Evolutionary conservation across 305 asterid genomes (phyloP).

Genomic region (Fraxinus greggii): DNA sequence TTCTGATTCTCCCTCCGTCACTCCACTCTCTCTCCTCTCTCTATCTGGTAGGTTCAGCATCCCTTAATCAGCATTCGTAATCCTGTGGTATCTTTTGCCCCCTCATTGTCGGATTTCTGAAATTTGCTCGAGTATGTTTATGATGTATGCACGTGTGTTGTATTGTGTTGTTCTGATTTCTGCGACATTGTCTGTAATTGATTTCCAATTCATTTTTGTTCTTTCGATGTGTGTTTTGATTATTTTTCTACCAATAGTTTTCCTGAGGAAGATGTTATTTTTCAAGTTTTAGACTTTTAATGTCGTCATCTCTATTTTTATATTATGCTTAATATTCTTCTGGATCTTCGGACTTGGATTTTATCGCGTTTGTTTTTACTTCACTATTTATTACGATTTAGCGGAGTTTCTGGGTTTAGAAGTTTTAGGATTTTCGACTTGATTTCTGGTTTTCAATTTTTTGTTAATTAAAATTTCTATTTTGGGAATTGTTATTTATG

Average conservation of each 20-base stretch:
- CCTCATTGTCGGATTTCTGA: slow-evolving; percentile 26
- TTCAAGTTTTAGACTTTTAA: slow-evolving; percentile 21
- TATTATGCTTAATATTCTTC: slow-evolving; percentile 14
- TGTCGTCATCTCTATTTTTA: slow-evolving; percentile 8
- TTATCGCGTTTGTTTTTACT: slow-evolving; percentile 25
- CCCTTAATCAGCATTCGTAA: slow-evolving; percentile 20
- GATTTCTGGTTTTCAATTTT: background rate
- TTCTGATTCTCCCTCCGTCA: slow-evolving; percentile 51
- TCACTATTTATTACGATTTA: background rate
- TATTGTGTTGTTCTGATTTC: slow-evolving; percentile 9
- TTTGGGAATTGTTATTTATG: background rate
- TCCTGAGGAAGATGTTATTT: slow-evolving; percentile 10
- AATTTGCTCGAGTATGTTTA: slow-evolving; percentile 1
- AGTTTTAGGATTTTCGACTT: background rate
- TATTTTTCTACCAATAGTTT: background rate
- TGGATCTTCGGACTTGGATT: slow-evolving; percentile 43
- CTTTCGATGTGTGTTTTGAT: slow-evolving; percentile 19
- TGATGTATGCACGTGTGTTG: slow-evolving; percentile 17
- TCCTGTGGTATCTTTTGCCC: slow-evolving; percentile 21
- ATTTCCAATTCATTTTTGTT: slow-evolving; percentile 13
- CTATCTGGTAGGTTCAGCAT: slow-evolving; percentile 34
- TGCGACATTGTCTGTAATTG: slow-evolving; percentile 22
- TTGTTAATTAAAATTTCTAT: background rate
- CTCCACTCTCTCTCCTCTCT: slow-evolving; percentile 38
- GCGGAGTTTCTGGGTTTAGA: background rate